Evolutionary conservation across 495 filamentous ascomycete genomes (phyloP), one percentile per base, ranked within the genome.

Genomic region (Mycothermus thermophilus): DNA sequence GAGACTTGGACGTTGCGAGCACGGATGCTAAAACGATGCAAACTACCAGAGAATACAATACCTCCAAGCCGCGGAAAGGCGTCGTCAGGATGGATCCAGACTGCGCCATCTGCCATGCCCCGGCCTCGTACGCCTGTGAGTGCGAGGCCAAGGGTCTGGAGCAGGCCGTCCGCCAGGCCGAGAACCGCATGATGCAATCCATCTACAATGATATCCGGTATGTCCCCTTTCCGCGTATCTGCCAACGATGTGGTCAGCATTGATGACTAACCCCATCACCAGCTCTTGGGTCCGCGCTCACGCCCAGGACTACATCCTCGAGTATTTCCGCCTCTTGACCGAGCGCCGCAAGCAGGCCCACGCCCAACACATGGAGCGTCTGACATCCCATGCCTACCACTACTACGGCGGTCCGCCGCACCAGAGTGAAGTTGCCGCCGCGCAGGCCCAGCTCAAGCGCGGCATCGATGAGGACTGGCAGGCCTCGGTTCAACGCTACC

Each of bases 401-500:
- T 69, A 67, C 49, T 74, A 67, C 52, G 57, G 59, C 41, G 55
- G 62, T 1, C 61, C 59, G 15, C 70, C 70, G 24, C 68, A 72
- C 37, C 70, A 69, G 9, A 64, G 55, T 43, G 64, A 80, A 49
- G 62, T 81, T 20, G 55, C 63, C 15, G 63, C 65, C 20, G 75
- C 72, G 16, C 65, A 79, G 43, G 59, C 62, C 6, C 59, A 65
- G 41, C 64, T 80, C 34, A 77, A 79, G 52, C 61, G 69, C 24
- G 79, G 74, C 42, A 75, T 82, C 51, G 77, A 81, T 47, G 76
- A 78, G 23, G 79, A 83, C 58, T 83, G 79, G 79, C 64, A 71
- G 43, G 60, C 66, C 6, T 73, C 67, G 19, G 77, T 81, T 23
- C 71, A 80, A 34, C 62, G 70, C 33, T 83, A 83, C 42, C 79